Conservation (phyloP, 2,329 filamentous ascomycete genomes). For the Pleomassaria siparia region DNA sequence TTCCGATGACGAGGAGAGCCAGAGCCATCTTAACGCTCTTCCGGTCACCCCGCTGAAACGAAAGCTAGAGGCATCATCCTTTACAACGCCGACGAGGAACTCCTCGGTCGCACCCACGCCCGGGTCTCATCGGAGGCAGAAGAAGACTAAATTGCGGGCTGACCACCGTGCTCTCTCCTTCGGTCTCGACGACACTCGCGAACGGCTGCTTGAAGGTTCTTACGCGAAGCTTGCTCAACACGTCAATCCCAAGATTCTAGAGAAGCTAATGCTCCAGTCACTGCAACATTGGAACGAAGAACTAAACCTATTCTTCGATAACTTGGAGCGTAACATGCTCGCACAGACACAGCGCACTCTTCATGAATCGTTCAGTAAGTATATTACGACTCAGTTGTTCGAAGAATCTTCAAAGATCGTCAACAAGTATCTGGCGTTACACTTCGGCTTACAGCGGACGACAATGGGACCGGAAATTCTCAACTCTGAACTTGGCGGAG, state of each 20-base stretch:
- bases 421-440: conserved; percentile 22
- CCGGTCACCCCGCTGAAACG: conserved; percentile 1
- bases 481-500: conserved; percentile 35
- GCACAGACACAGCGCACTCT: conserved; percentile 25
- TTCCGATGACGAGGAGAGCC: background rate
- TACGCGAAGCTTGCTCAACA: conserved; percentile 36
- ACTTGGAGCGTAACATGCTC: conserved; percentile 15
- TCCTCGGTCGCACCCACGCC: background rate
- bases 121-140: conserved; percentile 13
- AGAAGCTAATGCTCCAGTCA: conserved; percentile 29
- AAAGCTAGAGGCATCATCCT: background rate
- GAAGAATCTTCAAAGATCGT: conserved; percentile 24
- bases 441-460: conserved; percentile 27
- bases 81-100: conserved; percentile 5
- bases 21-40: background rate
- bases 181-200: conserved; percentile 21
- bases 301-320: conserved; percentile 27
- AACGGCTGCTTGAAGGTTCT: conserved; percentile 24
- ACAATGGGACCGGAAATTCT: conserved; percentile 29
- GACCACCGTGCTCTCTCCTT: background rate
- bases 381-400: conserved; percentile 34
- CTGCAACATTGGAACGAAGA: conserved; percentile 35
- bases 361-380: conserved; percentile 28
- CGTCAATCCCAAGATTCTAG: conserved; percentile 38
- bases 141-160: conserved; percentile 30